Evolutionary conservation across 2,329 filamentous ascomycete genomes (phyloP), one percentile per base, ranked within the genome.

Genomic region (Ampelomyces quisqualis): DNA sequence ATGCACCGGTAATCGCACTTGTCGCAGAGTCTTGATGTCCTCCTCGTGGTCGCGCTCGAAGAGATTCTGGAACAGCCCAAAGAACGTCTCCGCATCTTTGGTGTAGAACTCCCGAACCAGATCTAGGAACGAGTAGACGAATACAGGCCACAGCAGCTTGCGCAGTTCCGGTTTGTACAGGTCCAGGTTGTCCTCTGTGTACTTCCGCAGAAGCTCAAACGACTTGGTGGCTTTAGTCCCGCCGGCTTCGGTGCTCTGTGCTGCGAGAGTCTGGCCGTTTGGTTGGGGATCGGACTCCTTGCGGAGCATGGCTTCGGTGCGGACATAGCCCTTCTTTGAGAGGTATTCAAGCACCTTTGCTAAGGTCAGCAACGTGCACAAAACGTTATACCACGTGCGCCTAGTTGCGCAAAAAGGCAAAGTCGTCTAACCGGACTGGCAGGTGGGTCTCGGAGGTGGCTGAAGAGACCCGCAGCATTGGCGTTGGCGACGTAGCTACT

Each of bases 111-210:
- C 81, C 22, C 76, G 76, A 19, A 94, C 79, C 40, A 97, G 79
- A 42, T 88, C 84, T 18, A 98, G 75, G 62, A 87, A 96, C 0
- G 88, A 93, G 69, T 98, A 95, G 35, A 97, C 87, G 60, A 96
- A 97, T 1, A 94, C 73, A 0, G 93, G 93, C 90, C 93, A 98
- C 11, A 95, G 73, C 3, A 97, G 75, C 53, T 94, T 90, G 43
- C 82, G 79, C 3, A 98, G 76, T 71, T 98, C 93, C 30, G 91
- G 89, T 82, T 90, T 44, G 78, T 97, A 97, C 19, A 97, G 79
- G 51, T 97, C 91, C 17, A 98, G 77, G 44, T 88, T 90, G 55
- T 91, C 90, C 53, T 96, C 90, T 32, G 95, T 84, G 86, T 90
- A 98, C 51, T 81, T 79, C 51, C 79, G 84, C 28, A 95, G 73